phyloP scores from a whole-genome alignment of 805 yeast species.

The Myxozyma neotropica region DNA sequence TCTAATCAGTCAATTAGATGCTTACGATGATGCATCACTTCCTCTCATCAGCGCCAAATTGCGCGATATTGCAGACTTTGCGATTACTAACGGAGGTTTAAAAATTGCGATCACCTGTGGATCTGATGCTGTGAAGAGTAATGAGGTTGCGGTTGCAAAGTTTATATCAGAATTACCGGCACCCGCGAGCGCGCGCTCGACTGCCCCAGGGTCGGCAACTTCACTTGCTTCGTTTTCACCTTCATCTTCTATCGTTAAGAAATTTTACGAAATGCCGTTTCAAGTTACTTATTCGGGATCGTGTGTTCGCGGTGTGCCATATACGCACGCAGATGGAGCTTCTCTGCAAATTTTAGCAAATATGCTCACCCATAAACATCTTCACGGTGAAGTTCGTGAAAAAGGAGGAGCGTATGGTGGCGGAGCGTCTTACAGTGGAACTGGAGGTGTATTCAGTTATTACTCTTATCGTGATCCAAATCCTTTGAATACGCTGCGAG shows the following conservation, averaged over 20 bases:
- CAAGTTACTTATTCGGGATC: constrained; percentile 84
- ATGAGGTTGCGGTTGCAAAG: constrained; percentile 17
- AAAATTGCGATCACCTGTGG: constrained; percentile 64
- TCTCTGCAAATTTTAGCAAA: constrained; percentile 80
- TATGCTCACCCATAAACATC: constrained; percentile 73
- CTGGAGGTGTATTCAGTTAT: constrained; percentile 76
- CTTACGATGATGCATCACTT: constrained; percentile 53
- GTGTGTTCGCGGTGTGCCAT: constrained; percentile 66
- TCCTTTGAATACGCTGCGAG: constrained; percentile 65
- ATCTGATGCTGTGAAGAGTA: constrained; percentile 38
- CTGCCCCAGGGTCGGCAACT: constrained; percentile 32
- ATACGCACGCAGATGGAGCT: constrained; percentile 75
- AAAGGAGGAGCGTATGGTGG: constrained; percentile 99
- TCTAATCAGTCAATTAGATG: constrained; percentile 63
- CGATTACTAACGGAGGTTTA: constrained; percentile 37
- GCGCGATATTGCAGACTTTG: constrained; percentile 38
- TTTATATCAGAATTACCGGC: constrained; percentile 19
- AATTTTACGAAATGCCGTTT: constrained; percentile 72
- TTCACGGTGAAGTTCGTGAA: constrained; percentile 90
- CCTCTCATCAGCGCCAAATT: constrained; percentile 67
- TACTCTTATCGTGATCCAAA: constrained; percentile 96
- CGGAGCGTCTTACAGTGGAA: constrained; percentile 79
- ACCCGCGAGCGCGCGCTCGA: constrained; percentile 6
- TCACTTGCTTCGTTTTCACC: constrained; percentile 1
- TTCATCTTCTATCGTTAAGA: constrained; percentile 23